phyloP scores from a whole-genome alignment of 441 rosid species.

The Metrosideros polymorpha region DNA sequence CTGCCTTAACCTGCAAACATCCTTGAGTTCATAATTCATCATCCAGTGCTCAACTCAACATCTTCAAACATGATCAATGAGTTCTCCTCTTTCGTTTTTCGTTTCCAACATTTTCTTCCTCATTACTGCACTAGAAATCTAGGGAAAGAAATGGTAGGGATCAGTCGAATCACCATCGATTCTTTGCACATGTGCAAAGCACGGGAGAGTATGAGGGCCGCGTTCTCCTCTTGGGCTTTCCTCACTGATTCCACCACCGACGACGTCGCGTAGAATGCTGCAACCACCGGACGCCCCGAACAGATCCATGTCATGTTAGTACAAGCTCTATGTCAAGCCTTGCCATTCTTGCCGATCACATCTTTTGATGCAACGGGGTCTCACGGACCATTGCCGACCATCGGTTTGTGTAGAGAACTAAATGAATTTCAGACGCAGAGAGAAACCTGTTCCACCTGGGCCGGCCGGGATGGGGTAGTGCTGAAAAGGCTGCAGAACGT shows the following conservation, averaged over 20 bases:
- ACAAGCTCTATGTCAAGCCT: neutral
- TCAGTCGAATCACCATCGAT: conserved; percentile 23
- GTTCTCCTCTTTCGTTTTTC: neutral
- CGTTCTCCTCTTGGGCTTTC: conserved; percentile 42
- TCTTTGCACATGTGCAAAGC: conserved; percentile 38
- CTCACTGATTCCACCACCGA: conserved; percentile 33
- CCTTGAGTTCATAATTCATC: neutral
- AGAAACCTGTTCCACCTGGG: conserved; percentile 39
- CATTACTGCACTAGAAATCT: neutral
- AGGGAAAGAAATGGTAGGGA: neutral
- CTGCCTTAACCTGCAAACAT: conserved; percentile 39
- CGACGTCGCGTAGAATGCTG: conserved; percentile 39
- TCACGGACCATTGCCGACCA: neutral
- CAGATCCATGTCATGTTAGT: neutral
- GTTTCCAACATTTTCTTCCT: neutral
- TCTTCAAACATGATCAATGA: neutral
- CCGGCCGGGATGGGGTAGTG: conserved; percentile 41
- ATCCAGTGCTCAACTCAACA: neutral
- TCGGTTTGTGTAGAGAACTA: neutral
- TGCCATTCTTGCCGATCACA: neutral
- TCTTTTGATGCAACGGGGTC: neutral
- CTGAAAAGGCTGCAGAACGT: conserved; percentile 52
- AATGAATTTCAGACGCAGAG: neutral
- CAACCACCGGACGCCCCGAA: neutral
- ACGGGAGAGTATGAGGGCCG: conserved; percentile 36